phyloP scores from a whole-genome alignment of 1,284 basidiomycete genomes.

The Boletellus deceptivus region DNA sequence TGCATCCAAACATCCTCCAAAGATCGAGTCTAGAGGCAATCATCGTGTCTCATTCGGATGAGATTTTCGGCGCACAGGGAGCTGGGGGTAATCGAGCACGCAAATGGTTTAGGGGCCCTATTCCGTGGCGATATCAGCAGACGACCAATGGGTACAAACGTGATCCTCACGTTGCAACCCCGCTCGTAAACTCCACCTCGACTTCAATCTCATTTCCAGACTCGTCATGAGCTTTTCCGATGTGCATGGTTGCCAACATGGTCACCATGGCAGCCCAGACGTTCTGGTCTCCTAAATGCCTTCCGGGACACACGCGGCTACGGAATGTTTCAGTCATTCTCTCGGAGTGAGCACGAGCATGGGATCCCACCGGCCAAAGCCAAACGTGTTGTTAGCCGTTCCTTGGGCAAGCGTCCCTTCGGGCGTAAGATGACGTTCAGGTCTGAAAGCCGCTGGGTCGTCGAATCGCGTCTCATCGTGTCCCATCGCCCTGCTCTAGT shows the following conservation, averaged over 20 bases:
- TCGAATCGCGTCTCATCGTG: conserved; percentile 23
- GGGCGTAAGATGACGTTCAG: conserved; percentile 27
- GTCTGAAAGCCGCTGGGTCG: conserved; percentile 25
- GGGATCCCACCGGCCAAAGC: conserved; percentile 29
- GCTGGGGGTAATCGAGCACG: conserved; percentile 19
- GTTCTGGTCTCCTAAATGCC: conserved; percentile 24
- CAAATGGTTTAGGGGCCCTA: conserved; percentile 26
- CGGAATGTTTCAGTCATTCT: not conserved
- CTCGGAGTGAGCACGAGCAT: not conserved
- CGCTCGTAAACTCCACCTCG: conserved; percentile 25
- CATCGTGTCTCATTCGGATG: conserved; percentile 7
- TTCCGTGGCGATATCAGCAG: conserved; percentile 6
- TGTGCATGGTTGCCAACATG: conserved; percentile 20
- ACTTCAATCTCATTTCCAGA: conserved; percentile 24
- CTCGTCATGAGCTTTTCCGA: conserved; percentile 19
- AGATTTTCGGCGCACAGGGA: conserved; percentile 18
- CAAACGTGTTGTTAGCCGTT: conserved; percentile 9
- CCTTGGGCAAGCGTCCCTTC: conserved; percentile 13
- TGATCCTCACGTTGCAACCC: conserved; percentile 17
- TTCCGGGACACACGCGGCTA: conserved; percentile 28
- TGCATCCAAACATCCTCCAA: not conserved
- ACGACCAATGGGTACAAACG: not conserved
- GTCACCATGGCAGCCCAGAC: conserved; percentile 27
- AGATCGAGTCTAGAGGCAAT: not conserved
- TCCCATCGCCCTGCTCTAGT: conserved; percentile 21